Evolutionary conservation across 1,284 basidiomycete species (phyloP).

Genomic region (Tetrapyrgos nigripes): DNA sequence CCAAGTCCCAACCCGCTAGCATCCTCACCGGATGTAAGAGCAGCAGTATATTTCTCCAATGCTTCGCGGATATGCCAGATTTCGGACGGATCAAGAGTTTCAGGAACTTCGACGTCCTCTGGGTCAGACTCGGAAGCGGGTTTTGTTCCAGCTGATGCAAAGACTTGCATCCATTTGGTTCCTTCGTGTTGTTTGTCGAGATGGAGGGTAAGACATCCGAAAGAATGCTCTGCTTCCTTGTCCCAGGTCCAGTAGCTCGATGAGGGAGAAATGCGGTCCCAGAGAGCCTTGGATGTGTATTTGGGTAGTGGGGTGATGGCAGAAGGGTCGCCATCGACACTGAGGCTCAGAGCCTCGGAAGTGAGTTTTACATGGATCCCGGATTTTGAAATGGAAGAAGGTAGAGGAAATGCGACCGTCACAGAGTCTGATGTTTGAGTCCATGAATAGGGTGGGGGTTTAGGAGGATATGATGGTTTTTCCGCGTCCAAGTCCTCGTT

Average conservation of each 20-base stretch:
- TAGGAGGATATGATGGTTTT: constrained; percentile 29
- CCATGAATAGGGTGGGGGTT: constrained; percentile 88
- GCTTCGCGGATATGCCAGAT: constrained; percentile 80
- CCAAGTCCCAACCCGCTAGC: constrained; percentile 65
- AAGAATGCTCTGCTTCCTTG: constrained; percentile 67
- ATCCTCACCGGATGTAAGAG: constrained; percentile 62
- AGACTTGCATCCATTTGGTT: constrained; percentile 87
- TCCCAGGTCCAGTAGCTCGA: constrained; percentile 92
- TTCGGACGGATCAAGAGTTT: constrained; percentile 88
- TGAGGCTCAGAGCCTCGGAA: constrained; percentile 67
- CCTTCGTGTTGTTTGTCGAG: constrained; percentile 84
- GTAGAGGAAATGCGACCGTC: constrained; percentile 84
- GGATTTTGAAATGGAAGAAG: constrained; percentile 66
- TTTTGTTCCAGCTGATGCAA: constrained; percentile 53
- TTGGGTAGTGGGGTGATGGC: constrained; percentile 54
- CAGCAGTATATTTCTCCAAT: constrained; percentile 84
- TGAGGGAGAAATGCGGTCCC: constrained; percentile 75
- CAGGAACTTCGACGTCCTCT: constrained; percentile 80
- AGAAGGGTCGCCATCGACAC: constrained; percentile 49
- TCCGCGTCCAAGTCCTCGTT: constrained; percentile 56
- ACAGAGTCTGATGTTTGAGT: constrained; percentile 85
- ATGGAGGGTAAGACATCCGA: constrained; percentile 80
- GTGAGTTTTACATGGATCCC: constrained; percentile 75
- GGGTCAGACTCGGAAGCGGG: constrained; percentile 31
- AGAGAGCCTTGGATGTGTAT: constrained; percentile 72